These are phyloP conservation scores for Macaranga tanarius DNA, from an alignment of 441 rosid species.

Conservation along the genomic window DNA sequence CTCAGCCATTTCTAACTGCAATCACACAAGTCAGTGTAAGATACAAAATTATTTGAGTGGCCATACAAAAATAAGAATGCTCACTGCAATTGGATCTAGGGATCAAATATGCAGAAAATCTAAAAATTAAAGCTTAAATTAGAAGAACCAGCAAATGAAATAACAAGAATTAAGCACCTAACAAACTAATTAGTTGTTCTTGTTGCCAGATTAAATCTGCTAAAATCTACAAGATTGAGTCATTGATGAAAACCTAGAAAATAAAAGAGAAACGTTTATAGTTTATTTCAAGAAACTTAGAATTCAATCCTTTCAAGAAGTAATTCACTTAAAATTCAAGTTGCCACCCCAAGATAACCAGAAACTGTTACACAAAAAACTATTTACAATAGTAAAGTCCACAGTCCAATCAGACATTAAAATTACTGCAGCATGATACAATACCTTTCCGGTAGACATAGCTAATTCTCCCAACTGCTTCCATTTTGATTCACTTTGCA, in stretches of 20 bases:
- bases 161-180: not conserved
- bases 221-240: not conserved
- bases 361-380: not conserved
- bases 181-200: not conserved
- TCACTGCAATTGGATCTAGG: not conserved
- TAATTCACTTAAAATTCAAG: not conserved
- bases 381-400: not conserved
- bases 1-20: constrained; percentile 95
- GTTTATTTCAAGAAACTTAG: not conserved
- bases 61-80: not conserved
- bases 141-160: not conserved
- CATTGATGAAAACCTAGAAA: not conserved
- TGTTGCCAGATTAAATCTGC: not conserved
- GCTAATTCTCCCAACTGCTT: constrained; percentile 97
- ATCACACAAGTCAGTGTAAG: constrained; percentile 13
- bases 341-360: not conserved
- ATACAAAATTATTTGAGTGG: not conserved
- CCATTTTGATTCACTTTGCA: constrained; percentile 92
- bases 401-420: constrained; percentile 7
- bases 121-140: not conserved
- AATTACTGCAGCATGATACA: not conserved
- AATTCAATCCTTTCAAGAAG: not conserved
- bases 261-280: no score
- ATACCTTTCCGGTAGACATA: constrained; percentile 95
- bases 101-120: not conserved